Evolutionary conservation across 225 moss, liverwort and hornwort genomes (phyloP), one percentile per base, ranked within the genome.

Genomic region (Pleurozium schreberi): DNA sequence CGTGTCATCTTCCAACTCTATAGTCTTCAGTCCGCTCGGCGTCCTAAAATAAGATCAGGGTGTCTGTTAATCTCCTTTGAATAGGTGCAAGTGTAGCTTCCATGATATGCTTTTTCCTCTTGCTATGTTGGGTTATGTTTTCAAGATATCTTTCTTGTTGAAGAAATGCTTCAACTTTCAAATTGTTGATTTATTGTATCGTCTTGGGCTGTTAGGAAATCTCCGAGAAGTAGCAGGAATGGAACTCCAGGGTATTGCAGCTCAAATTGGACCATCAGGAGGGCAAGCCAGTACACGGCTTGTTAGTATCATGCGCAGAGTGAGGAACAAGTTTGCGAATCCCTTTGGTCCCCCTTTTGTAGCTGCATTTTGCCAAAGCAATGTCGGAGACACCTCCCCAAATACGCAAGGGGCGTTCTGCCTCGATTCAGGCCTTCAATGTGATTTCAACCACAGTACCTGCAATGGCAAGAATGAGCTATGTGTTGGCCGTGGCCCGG

Each of bases 341-440:
- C 95, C 97, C 63, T 86, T 95, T 82, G 82, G 88, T 70, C 94
- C 95, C 79, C 94, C 95, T 74, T 99, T 99, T 85, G 95, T 96
- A 83, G 95, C 95, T 87, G 95, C 96, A 60, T 95, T 96, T 91
- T 95, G 95, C 81, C 96, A 96, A 91, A 96, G 96, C 91, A 96
- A 96, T 87, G 96, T 95, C 43, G 96, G 96, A 66, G 96, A 96
- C 80, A 95, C 94, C n/a, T 92, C 91, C 62, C 96, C 96, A 47
- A 96, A 96, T 80, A 92, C 94, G 28, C 88, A 93, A 86, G 96
- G 96, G 77, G 87, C 96, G 30, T 96, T 93, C 90, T 96, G 96
- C 89, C 93, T 95, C 78, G 96, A 95, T 91, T 93, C 96, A 34
- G 95, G 93, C 45, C 86, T 94, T 43, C 94, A 47, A 63, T 96